These are phyloP conservation scores for Cyberlindnera xishuangbannaensis DNA, from an alignment of 805 yeast species.

Conservation along the genomic window DNA sequence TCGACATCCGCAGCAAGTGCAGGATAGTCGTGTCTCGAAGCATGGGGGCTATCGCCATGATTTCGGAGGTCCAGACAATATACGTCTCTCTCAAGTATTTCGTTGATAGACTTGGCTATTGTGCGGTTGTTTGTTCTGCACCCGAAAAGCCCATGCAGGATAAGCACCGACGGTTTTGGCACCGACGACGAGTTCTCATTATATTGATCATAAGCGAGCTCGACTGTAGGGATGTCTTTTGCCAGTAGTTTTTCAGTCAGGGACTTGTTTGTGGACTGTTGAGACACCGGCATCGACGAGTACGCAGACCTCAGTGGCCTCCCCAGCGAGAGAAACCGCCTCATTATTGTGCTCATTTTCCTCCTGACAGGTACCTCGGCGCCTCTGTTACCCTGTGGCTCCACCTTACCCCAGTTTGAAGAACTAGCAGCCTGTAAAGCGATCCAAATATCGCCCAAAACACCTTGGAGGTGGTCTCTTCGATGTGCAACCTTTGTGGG, in stretches of 20 bases:
- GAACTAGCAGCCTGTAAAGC: no score
- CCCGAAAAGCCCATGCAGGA: conserved; percentile 89
- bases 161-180: conserved; percentile 55
- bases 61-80: conserved; percentile 77
- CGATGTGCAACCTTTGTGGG: no score
- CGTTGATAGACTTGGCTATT: conserved; percentile 58
- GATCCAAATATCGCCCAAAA: no score
- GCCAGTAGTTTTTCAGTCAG: no score
- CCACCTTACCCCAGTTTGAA: no score
- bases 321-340: no score
- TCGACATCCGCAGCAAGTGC: conserved; percentile 85
- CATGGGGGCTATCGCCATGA: conserved; percentile 89
- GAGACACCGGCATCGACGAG: no score
- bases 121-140: conserved; percentile 73
- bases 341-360: background rate
- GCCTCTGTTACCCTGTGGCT: no score
- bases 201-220: conserved; percentile 48
- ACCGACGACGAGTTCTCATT: conserved; percentile 23
- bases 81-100: conserved; percentile 46
- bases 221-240: conserved; percentile 44
- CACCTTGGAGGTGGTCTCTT: conserved; percentile 7
- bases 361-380: no score
- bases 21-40: conserved; percentile 66
- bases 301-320: no score
- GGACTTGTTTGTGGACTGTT: no score